phyloP scores from a whole-genome alignment of 176 grass and related monocot species.

The Melocanna baccifera region DNA sequence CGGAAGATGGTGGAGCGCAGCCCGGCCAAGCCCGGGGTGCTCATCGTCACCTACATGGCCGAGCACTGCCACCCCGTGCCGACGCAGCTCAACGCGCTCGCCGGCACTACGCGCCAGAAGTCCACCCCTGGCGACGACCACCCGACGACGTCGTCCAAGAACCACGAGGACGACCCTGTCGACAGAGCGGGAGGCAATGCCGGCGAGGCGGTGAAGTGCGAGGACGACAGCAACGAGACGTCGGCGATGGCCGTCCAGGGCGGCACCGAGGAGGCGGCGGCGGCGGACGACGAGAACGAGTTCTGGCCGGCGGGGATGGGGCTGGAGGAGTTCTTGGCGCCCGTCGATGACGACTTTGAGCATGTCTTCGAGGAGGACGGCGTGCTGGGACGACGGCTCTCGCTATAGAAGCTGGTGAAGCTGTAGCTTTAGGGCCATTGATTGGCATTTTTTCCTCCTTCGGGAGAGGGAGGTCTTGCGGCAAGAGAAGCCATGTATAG shows the following conservation, averaged over 20 bases:
- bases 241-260: not conserved
- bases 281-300: slow-evolving; percentile 39
- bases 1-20: slow-evolving; percentile 92
- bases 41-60: slow-evolving; percentile 84
- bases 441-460: not conserved
- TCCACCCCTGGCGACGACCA: not conserved
- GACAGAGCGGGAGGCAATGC: not conserved
- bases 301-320: slow-evolving; percentile 41
- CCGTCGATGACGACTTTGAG: slow-evolving; percentile 45
- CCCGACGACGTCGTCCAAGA: slow-evolving; percentile 18
- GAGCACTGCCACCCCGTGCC: slow-evolving; percentile 92
- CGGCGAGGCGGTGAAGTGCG: not conserved
- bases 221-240: slow-evolving; percentile 38
- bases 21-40: slow-evolving; percentile 62
- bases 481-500: slow-evolving; percentile 29
- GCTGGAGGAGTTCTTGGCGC: slow-evolving; percentile 44
- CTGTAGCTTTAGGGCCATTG: not conserved
- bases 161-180: not conserved
- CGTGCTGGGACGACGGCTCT: slow-evolving; percentile 39
- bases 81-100: slow-evolving; percentile 82
- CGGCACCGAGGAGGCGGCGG: not conserved
- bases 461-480: not conserved
- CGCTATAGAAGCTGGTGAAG: slow-evolving; percentile 28
- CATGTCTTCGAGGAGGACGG: slow-evolving; percentile 1
- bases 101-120: slow-evolving; percentile 79